Conservation (phyloP, 495 filamentous ascomycete species). For the Penicillium coffeae region DNA sequence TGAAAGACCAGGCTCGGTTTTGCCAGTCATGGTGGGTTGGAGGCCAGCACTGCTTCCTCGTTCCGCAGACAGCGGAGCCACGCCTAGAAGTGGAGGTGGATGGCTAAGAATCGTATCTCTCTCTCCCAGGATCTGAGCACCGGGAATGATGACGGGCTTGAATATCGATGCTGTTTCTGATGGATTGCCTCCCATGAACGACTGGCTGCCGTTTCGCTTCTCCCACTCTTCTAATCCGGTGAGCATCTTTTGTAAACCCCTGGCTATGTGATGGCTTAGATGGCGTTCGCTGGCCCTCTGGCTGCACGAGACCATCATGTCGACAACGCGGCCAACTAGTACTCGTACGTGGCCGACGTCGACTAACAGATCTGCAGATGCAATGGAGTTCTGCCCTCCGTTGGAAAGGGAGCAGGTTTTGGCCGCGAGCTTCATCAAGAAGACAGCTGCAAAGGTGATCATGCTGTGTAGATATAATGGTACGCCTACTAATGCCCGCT, state of each 20-base stretch:
- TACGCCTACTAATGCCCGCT: slow-evolving; percentile 46
- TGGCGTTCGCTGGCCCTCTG: slow-evolving; percentile 49
- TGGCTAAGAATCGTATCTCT: slow-evolving; percentile 40
- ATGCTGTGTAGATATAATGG: slow-evolving; percentile 54
- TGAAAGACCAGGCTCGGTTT: slow-evolving; percentile 36
- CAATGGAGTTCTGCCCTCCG: slow-evolving; percentile 38
- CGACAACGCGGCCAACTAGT: slow-evolving; percentile 42
- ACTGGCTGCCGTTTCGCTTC: slow-evolving; percentile 30
- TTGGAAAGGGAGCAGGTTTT: slow-evolving; percentile 37
- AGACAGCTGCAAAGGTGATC: slow-evolving; percentile 55
- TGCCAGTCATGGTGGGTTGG: slow-evolving; percentile 17
- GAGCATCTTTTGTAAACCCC: slow-evolving; percentile 51
- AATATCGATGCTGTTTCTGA: slow-evolving; percentile 34
- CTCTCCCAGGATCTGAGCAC: slow-evolving; percentile 38
- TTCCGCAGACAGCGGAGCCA: slow-evolving; percentile 44
- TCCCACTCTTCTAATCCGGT: slow-evolving; percentile 47
- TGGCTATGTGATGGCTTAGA: slow-evolving; percentile 51
- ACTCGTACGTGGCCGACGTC: slow-evolving; percentile 42
- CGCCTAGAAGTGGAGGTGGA: slow-evolving; percentile 38
- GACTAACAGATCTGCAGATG: slow-evolving; percentile 38
- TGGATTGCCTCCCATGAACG: slow-evolving; percentile 12
- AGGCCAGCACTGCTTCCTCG: slow-evolving; percentile 31
- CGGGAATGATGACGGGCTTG: slow-evolving; percentile 38
- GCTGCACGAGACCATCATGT: slow-evolving; percentile 47
- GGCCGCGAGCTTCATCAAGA: slow-evolving; percentile 50